Percentiles rank a stretch among this genome's conserved stretches.
phyloP scores from a whole-genome alignment of 1,284 basidiomycete species.

The Ceratobasidium sp. region DNA sequence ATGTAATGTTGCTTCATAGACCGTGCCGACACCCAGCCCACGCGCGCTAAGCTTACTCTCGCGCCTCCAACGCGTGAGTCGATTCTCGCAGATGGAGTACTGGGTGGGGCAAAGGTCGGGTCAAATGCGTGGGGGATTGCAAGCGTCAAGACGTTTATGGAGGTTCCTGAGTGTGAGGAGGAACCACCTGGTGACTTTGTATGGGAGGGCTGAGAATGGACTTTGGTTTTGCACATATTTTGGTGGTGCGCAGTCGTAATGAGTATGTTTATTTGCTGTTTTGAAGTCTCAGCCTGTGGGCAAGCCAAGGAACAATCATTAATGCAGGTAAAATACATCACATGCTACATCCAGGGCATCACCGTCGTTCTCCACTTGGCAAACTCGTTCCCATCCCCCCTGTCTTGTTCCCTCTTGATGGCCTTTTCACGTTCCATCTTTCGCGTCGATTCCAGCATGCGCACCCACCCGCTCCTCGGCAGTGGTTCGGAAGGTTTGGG shows the following conservation, averaged over 20 bases:
- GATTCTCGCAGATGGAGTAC: constrained; percentile 55
- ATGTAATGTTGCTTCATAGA: constrained; percentile 58
- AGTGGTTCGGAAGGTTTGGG: background rate
- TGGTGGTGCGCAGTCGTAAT: constrained; percentile 2
- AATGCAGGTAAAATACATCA: constrained; percentile 7
- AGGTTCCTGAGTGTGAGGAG: constrained; percentile 51
- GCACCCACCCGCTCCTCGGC: background rate
- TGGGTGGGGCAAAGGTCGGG: constrained; percentile 77
- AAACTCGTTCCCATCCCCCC: background rate
- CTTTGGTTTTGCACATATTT: background rate
- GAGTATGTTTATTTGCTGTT: constrained; percentile 35
- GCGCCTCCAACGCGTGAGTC: constrained; percentile 61
- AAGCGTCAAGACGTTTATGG: constrained; percentile 79
- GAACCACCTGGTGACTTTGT: constrained; percentile 23
- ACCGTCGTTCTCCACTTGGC: background rate
- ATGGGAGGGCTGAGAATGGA: constrained; percentile 17
- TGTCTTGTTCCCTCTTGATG: background rate
- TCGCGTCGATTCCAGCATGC: background rate
- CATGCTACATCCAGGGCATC: background rate
- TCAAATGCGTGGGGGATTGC: constrained; percentile 81
- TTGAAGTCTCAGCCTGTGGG: background rate
- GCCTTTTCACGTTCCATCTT: constrained; percentile 2
- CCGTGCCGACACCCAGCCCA: constrained; percentile 76
- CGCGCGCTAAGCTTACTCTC: constrained; percentile 68
- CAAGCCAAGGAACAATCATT: background rate